Conservation (phyloP, 768 basidiomycete species). For the Chiua virens region DNA sequence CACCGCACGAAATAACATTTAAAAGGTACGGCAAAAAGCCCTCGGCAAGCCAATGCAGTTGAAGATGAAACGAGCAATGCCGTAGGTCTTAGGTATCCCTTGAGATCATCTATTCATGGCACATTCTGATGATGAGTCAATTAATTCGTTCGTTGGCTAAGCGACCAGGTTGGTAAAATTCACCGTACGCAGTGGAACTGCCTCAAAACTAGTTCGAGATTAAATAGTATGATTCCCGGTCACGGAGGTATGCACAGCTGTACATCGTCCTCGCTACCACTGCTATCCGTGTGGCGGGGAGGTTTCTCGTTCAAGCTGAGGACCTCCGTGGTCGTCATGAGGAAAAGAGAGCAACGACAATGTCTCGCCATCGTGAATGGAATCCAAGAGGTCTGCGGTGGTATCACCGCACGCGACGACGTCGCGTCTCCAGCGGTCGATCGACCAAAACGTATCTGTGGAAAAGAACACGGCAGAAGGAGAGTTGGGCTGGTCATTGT, state of each 20-base stretch:
- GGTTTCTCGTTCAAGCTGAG: not conserved
- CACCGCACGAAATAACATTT: too few relatives aligned
- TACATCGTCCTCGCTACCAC: slow-evolving; percentile 10
- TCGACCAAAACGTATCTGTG: slow-evolving; percentile 22
- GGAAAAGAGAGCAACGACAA: slow-evolving; percentile 17
- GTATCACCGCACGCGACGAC: slow-evolving; percentile 7
- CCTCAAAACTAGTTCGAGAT: too few relatives aligned
- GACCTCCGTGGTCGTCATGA: not conserved
- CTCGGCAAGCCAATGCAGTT: too few relatives aligned
- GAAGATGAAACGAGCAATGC: too few relatives aligned
- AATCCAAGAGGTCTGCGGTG: slow-evolving; percentile 13
- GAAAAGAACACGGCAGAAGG: slow-evolving; percentile 19
- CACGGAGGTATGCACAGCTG: slow-evolving; percentile 16
- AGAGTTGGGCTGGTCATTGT: slow-evolving; percentile 39
- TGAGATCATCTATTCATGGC: too few relatives aligned
- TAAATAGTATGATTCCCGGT: too few relatives aligned
- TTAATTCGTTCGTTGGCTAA: too few relatives aligned
- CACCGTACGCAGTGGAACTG: not conserved
- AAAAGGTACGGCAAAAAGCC: too few relatives aligned
- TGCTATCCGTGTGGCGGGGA: not conserved
- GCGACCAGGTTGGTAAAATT: too few relatives aligned
- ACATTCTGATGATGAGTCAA: too few relatives aligned
- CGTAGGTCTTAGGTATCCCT: too few relatives aligned
- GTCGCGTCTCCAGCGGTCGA: slow-evolving; percentile 24
- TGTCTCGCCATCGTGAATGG: slow-evolving; percentile 15